These are phyloP conservation scores for Xylaria sp. DNA, from an alignment of 2,329 filamentous ascomycete genomes.

Conservation along the genomic window DNA sequence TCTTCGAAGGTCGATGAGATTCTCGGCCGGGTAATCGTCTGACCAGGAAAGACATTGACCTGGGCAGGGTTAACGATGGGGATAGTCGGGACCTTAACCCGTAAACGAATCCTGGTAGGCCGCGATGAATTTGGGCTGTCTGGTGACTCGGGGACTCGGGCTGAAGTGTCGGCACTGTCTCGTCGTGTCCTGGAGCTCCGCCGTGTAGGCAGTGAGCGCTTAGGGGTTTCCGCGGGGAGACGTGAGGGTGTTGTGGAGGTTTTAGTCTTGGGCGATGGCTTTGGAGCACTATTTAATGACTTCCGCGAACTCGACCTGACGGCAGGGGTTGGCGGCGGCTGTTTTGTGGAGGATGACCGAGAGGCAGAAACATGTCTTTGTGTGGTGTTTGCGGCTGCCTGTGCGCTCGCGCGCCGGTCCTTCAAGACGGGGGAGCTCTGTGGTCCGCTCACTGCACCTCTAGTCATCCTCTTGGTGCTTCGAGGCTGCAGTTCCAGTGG, in stretches of 20 bases:
- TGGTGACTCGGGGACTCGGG: slow-evolving; percentile 37
- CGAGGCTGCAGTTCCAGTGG: slow-evolving; percentile 64
- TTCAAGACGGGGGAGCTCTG: slow-evolving; percentile 52
- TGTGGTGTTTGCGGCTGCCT: slow-evolving; percentile 47
- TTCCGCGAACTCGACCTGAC: slow-evolving; percentile 44
- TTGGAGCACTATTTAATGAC: slow-evolving; percentile 38
- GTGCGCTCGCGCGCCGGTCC: slow-evolving; percentile 46
- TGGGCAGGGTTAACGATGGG: slow-evolving; percentile 71
- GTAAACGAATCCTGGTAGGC: slow-evolving; percentile 59
- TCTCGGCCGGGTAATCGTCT: slow-evolving; percentile 56
- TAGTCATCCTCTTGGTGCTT: slow-evolving; percentile 63
- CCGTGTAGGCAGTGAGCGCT: slow-evolving; percentile 56
- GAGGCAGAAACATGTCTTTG: slow-evolving; percentile 49
- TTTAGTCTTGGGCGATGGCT: slow-evolving; percentile 48
- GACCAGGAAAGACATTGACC: slow-evolving; percentile 58
- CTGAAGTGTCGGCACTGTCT: slow-evolving; percentile 46
- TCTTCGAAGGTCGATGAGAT: slow-evolving; percentile 67
- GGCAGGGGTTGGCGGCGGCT: slow-evolving; percentile 36
- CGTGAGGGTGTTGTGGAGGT: slow-evolving; percentile 57
- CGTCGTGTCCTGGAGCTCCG: slow-evolving; percentile 56
- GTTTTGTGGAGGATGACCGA: slow-evolving; percentile 46
- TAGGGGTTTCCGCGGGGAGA: slow-evolving; percentile 51
- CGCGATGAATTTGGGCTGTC: slow-evolving; percentile 44
- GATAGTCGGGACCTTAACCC: slow-evolving; percentile 60
- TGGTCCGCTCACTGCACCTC: slow-evolving; percentile 55